These are phyloP conservation scores for Amoeboaphelidium protococcarum DNA, from an alignment of 371 early-diverging fungal species.

Conservation along the genomic window DNA sequence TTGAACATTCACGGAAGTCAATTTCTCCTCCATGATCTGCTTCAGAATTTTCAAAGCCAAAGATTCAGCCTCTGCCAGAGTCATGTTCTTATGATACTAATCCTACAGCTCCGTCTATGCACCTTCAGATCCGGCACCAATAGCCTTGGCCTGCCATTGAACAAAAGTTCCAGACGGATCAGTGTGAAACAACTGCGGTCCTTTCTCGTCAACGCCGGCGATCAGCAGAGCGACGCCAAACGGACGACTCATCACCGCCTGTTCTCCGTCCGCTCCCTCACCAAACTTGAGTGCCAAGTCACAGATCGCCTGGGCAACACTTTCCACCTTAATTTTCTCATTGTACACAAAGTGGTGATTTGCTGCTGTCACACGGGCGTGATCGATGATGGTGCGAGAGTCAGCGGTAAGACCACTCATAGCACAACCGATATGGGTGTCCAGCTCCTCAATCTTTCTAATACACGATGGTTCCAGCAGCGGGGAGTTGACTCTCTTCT, in stretches of 20 bases:
- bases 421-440: constrained; percentile 77
- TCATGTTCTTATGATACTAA: constrained; percentile 66
- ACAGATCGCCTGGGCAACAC: constrained; percentile 85
- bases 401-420: constrained; percentile 93
- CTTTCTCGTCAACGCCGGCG: constrained; percentile 89
- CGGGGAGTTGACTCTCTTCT: constrained; percentile 79
- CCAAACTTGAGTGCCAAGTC: constrained; percentile 91
- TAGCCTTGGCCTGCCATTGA: constrained; percentile 81
- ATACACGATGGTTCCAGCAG: constrained; percentile 76
- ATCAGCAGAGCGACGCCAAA: constrained; percentile 97
- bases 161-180: constrained; percentile 92
- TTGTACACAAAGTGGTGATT: constrained; percentile 85
- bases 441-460: constrained; percentile 90
- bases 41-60: constrained; percentile 86
- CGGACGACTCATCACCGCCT: constrained; percentile 87
- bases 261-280: constrained; percentile 82
- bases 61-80: constrained; percentile 59
- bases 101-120: constrained; percentile 93
- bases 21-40: constrained; percentile 98
- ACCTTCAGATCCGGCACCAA: constrained; percentile 94
- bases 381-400: constrained; percentile 85
- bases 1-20: constrained; percentile 82
- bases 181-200: constrained; percentile 88
- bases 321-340: constrained; percentile 78
- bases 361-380: constrained; percentile 72